Percentiles rank a stretch among this genome's conserved stretches.
Evolutionary conservation across 2,329 filamentous ascomycete species (phyloP).

Genomic region (Diaporthe vexans): DNA sequence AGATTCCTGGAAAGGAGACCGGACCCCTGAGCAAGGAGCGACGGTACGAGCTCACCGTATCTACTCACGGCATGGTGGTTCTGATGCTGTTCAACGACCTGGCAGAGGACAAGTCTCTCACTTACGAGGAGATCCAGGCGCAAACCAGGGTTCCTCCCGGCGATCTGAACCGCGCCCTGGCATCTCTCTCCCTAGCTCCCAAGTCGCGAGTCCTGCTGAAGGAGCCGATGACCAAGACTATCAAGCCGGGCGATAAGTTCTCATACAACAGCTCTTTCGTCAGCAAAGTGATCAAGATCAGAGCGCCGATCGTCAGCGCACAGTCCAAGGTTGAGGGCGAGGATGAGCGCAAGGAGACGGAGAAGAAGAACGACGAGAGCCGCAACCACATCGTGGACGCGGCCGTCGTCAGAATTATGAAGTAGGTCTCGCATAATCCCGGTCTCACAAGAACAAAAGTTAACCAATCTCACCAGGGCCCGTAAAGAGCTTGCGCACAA

Average conservation of each 20-base stretch:
- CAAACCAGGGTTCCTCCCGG: slow-evolving; percentile 81
- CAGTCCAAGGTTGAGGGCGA: slow-evolving; percentile 88
- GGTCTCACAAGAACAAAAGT: slow-evolving; percentile 37
- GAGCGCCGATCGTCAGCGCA: slow-evolving; percentile 85
- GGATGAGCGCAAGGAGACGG: slow-evolving; percentile 77
- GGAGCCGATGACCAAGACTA: slow-evolving; percentile 81
- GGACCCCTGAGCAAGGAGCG: slow-evolving; percentile 72
- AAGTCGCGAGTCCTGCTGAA: slow-evolving; percentile 88
- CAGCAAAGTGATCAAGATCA: slow-evolving; percentile 88
- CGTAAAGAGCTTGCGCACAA: slow-evolving; percentile 80
- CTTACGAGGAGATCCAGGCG: slow-evolving; percentile 84
- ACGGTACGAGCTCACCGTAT: slow-evolving; percentile 90
- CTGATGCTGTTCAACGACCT: slow-evolving; percentile 91
- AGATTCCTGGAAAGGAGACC: slow-evolving; percentile 78
- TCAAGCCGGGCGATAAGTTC: slow-evolving; percentile 84
- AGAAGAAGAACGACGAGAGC: slow-evolving; percentile 81
- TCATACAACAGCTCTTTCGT: slow-evolving; percentile 85
- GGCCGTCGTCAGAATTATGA: slow-evolving; percentile 86
- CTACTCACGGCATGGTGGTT: slow-evolving; percentile 93
- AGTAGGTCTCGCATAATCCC: slow-evolving; percentile 67
- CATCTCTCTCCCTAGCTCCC: slow-evolving; percentile 84
- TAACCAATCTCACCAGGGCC: slow-evolving; percentile 66
- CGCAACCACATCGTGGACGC: slow-evolving; percentile 81
- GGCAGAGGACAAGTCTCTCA: slow-evolving; percentile 62
- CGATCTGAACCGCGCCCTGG: slow-evolving; percentile 83